phyloP scores from a whole-genome alignment of 495 filamentous ascomycete genomes.

The Aspergillus nidulans region DNA sequence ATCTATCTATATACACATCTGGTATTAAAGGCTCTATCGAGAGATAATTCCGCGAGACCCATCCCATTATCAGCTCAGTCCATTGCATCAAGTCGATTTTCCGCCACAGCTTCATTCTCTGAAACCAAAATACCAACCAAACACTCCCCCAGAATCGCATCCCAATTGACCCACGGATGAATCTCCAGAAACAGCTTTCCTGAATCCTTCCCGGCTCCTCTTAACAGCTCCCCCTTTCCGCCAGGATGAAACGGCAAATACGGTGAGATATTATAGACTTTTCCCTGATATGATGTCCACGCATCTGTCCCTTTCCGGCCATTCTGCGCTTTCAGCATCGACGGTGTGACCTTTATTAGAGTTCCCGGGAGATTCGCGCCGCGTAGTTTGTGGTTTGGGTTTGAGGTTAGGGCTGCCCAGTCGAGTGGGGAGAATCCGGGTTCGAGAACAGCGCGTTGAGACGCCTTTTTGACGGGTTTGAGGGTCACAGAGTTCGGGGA shows the following conservation, averaged over 20 bases:
- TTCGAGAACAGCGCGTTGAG: conserved; percentile 64
- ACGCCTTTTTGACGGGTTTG: conserved; percentile 36
- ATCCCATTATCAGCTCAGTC: conserved; percentile 50
- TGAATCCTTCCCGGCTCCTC: conserved; percentile 64
- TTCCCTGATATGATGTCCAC: conserved; percentile 81
- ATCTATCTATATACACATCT: background rate
- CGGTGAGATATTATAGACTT: conserved; percentile 89
- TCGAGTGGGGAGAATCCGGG: conserved; percentile 92
- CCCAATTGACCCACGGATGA: conserved; percentile 98
- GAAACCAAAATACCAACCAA: conserved; percentile 79
- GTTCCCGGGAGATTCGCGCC: conserved; percentile 50
- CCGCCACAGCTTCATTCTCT: conserved; percentile 56
- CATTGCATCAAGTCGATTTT: conserved; percentile 62
- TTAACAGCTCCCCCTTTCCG: conserved; percentile 78
- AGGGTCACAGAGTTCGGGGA: conserved; percentile 27
- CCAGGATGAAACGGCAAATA: conserved; percentile 91
- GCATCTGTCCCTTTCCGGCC: conserved; percentile 78
- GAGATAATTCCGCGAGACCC: background rate
- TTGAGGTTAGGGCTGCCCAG: conserved; percentile 77
- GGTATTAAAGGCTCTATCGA: background rate
- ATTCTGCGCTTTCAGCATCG: conserved; percentile 66
- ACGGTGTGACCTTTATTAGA: conserved; percentile 67
- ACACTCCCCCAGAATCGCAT: conserved; percentile 84
- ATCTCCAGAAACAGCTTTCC: conserved; percentile 84
- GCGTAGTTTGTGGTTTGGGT: conserved; percentile 63